Evolutionary conservation across 2,329 filamentous ascomycete species (phyloP), one percentile per base, ranked within the genome.

Genomic region (Botryotinia narcissicola): DNA sequence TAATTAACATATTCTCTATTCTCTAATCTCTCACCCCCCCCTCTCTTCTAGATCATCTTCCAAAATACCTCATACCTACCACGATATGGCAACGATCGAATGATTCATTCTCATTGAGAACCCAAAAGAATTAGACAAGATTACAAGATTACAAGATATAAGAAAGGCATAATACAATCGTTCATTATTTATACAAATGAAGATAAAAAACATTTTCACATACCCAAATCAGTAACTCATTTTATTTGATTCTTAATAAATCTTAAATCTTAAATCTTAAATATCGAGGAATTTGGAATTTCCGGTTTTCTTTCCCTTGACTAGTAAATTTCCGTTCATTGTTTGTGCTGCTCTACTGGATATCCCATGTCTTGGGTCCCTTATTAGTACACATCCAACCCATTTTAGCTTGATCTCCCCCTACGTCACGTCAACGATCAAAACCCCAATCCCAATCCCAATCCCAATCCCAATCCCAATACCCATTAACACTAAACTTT

Each of bases 371-470:
- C 60, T 42, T 63, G 60, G 59, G 40, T 20, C 16, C 60, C 37
- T 62, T 37, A n/a, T 62, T 62, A 42, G 60, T 18, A 29, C 60
- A n/a, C 62, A 54, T 32, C 25, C 62, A 29, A 57, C 9, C 48
- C 66, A 68, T 14, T 57, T 57, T 57, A 68, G 66, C 48, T 68
- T 68, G 48, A 68, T 51, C 48, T 57, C n/a, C 51, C 51, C 51
- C 51, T 57, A 57, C 51, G 48, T 37, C 54, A 68, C 66, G 48
- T 42, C 66, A 68, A 57, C 63, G 8, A 67, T 3, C 63, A 32
- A 70, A 57, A 18, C 20, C n/a, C 51, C 12, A 35, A 57, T 25
- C 8, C 51, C 8, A 46, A 9, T 25, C n/a, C 51, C 12, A 35
- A 57, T 25, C 8, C 51, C 8, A 46, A 9, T 25, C n/a, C 51